phyloP scores from a whole-genome alignment of 305 asterid species.

The Withania somnifera region DNA sequence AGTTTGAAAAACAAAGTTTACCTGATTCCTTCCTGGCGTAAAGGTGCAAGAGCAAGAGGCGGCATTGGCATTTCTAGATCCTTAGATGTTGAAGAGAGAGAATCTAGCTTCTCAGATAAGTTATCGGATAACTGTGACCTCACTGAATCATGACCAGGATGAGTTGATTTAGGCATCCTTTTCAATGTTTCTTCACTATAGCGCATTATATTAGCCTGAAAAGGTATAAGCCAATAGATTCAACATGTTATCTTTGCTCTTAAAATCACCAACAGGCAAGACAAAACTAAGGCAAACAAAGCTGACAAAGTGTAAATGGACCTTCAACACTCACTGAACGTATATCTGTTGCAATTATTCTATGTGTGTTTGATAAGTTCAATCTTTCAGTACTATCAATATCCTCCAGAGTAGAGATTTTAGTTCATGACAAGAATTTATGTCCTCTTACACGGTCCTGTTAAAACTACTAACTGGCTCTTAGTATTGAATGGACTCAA shows the following conservation, averaged over 20 bases:
- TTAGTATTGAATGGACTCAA: background rate
- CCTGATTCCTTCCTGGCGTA: conserved; percentile 56
- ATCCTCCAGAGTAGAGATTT: background rate
- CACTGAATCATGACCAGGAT: conserved; percentile 17
- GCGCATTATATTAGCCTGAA: conserved; percentile 70
- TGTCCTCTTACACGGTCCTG: background rate
- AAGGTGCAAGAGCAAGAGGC: conserved; percentile 81
- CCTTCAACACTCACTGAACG: background rate
- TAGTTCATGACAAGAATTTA: background rate
- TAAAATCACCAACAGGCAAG: background rate
- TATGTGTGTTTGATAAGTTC: background rate
- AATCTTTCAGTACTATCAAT: background rate
- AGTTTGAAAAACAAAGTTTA: conserved; percentile 12
- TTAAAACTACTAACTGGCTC: background rate
- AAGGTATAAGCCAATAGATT: background rate
- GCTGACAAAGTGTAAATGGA: background rate
- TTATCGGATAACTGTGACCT: conserved; percentile 30
- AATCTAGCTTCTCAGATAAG: conserved; percentile 28
- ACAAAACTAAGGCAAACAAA: background rate
- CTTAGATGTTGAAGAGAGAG: conserved; percentile 34
- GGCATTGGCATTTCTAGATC: conserved; percentile 94
- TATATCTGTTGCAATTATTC: background rate
- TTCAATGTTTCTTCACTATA: conserved; percentile 49
- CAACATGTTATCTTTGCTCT: background rate
- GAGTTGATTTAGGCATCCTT: conserved; percentile 43